Evolutionary conservation across 805 yeast species (phyloP).

Genomic region (Saccharomycopsis javanensis): DNA sequence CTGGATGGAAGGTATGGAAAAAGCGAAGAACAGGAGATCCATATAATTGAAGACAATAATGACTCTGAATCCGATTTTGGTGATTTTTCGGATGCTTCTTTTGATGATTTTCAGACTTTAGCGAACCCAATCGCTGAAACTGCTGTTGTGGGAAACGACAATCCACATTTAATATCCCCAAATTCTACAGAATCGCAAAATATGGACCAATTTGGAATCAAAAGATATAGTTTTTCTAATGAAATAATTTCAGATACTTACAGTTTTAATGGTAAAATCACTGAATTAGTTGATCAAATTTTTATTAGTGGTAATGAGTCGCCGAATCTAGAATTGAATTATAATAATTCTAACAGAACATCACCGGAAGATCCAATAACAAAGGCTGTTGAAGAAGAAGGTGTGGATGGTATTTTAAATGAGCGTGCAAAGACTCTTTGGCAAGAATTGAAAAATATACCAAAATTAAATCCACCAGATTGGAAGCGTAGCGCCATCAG

Average conservation of each 20-base stretch:
- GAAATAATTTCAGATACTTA: neutral
- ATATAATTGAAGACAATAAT: too few species aligned
- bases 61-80: conserved; percentile 27
- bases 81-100: conserved; percentile 28
- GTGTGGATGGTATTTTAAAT: neutral
- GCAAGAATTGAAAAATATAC: conserved; percentile 37
- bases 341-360: neutral
- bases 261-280: neutral
- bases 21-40: too few species aligned
- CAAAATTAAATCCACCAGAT: conserved; percentile 46
- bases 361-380: neutral
- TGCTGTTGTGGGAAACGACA: conserved; percentile 11
- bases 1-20: too few species aligned
- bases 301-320: conserved; percentile 4
- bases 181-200: neutral
- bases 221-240: neutral
- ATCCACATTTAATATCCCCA: conserved; percentile 11
- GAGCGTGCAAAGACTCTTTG: conserved; percentile 32
- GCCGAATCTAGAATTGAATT: neutral
- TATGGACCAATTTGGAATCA: neutral
- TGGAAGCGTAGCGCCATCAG: conserved; percentile 65
- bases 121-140: conserved; percentile 14
- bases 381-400: neutral
- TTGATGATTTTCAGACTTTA: conserved; percentile 23
- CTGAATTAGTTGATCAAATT: neutral